Evolutionary conservation across 306 rosid genomes (phyloP).

Genomic region (Prunus davidiana): DNA sequence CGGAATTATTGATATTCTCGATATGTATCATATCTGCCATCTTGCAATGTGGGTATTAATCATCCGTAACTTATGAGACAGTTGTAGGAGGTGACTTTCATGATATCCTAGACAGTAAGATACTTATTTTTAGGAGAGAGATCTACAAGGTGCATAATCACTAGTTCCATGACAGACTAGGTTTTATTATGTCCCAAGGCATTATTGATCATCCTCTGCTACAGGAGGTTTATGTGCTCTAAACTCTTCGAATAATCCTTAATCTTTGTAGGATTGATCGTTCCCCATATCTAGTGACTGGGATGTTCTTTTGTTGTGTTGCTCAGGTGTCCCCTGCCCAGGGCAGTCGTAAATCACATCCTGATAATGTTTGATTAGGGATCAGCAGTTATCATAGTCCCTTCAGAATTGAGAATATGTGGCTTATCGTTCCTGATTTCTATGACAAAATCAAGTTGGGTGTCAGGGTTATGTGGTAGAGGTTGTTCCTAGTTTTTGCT

Average conservation of each 20-base stretch:
- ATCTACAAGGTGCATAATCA: too few species aligned
- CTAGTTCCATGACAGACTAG: too few species aligned
- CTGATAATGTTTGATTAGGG: neutral
- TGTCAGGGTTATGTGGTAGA: neutral
- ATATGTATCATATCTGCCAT: neutral
- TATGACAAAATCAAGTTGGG: neutral
- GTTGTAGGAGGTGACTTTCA: neutral
- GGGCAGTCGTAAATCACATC: neutral
- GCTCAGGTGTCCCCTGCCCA: neutral
- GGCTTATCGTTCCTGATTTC: neutral
- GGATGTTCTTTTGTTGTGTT: neutral
- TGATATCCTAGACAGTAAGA: neutral
- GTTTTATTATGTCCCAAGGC: too few species aligned
- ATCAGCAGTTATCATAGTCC: neutral
- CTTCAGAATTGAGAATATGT: neutral
- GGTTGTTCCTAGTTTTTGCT: neutral
- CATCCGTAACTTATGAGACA: neutral
- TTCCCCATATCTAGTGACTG: too few species aligned
- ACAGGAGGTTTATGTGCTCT: too few species aligned
- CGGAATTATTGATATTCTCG: neutral
- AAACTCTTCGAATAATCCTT: too few species aligned
- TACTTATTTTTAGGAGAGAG: neutral
- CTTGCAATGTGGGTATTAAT: neutral
- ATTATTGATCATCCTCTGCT: too few species aligned
- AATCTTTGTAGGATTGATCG: too few species aligned